Base-by-base conservation (phyloP, 352 stramenopile genomes). In the Globisporangium radiosum region DNA sequence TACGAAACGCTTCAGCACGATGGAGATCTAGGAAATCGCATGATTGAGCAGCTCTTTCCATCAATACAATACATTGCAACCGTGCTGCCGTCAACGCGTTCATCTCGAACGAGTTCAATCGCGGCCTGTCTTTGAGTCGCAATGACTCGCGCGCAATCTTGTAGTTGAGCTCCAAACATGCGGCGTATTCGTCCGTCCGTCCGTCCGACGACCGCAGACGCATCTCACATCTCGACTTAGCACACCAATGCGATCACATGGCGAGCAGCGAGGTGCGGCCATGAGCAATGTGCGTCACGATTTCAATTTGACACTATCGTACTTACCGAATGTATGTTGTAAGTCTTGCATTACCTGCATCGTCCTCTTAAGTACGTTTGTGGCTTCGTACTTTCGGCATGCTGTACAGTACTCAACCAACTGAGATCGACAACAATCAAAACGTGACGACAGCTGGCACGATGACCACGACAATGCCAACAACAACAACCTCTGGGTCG, bases 401-500 rank as follows among this genome's bases (percentile, higher is more conserved):
- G 25, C 9, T 2, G 4, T 37, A 54, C 10, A 47, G 43, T 47
- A 15, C 43, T 17, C 5, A 17, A 33, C 25, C 1, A 33, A 33
- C 25, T 33, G 25, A 33, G 25, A 33, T 33, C 25, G 25, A 33
- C 25, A 33, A 33, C 25, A 33, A 33, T 3, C 25, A 33, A 33
- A 33, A 33, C 25, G 25, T 33, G 25, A 33, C 25, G 25, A 33
- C 25, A 33, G 25, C 25, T 33, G 1, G 25, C 25, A 39, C 17
- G 17, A 39, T 19, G n/a, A 3, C 50, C 6, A 36, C 36, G 33
- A 56, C 52, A 49, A 25, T 17, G 9, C 43, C 7, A 14, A 57
- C 42, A 49, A 45, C 25, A 9, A 43, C 42, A 36, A 52, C 61
- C 13, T 65, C 62, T 49, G 44, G 64, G 54, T 39, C 61, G 56